Conservation (phyloP, 768 basidiomycete species). For the Obba rivulosa region DNA sequence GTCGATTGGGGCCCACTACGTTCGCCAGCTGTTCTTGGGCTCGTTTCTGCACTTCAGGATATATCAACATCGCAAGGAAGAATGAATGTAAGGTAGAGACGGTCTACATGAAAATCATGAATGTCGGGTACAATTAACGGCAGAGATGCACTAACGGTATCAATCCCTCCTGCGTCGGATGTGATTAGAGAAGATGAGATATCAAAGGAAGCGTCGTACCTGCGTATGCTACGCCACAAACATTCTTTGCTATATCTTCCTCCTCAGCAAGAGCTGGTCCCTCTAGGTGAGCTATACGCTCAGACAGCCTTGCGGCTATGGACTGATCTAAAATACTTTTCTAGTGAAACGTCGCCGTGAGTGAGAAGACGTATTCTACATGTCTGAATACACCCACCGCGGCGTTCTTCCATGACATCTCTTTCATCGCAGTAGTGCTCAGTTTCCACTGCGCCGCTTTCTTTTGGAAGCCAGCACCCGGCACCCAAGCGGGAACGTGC, state of each 20-base stretch:
- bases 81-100: slow-evolving; percentile 34
- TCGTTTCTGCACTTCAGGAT: slow-evolving; percentile 32
- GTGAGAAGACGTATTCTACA: no score
- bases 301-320: slow-evolving; percentile 1
- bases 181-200: neutral
- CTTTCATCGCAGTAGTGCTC: slow-evolving; percentile 13
- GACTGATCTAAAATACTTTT: slow-evolving; percentile 1
- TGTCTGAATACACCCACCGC: slow-evolving; percentile 16
- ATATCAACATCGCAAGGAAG: slow-evolving; percentile 33
- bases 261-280: neutral
- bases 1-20: slow-evolving; percentile 31
- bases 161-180: slow-evolving; percentile 3
- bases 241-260: neutral
- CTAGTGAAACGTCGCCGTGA: neutral
- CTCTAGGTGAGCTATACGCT: neutral
- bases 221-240: slow-evolving; percentile 1
- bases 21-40: slow-evolving; percentile 38
- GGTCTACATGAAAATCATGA: slow-evolving; percentile 23
- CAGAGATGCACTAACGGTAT: slow-evolving; percentile 3
- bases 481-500: slow-evolving; percentile 22
- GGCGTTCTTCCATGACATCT: slow-evolving; percentile 16
- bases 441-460: slow-evolving; percentile 15
- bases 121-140: neutral
- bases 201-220: neutral
- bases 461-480: slow-evolving; percentile 21